A percentile compares a stretch with the other conserved stretches of the same genome.
These are phyloP conservation scores for Sordariomycetes sp. DNA, from an alignment of 2,329 filamentous ascomycete genomes.

Conservation along the genomic window DNA sequence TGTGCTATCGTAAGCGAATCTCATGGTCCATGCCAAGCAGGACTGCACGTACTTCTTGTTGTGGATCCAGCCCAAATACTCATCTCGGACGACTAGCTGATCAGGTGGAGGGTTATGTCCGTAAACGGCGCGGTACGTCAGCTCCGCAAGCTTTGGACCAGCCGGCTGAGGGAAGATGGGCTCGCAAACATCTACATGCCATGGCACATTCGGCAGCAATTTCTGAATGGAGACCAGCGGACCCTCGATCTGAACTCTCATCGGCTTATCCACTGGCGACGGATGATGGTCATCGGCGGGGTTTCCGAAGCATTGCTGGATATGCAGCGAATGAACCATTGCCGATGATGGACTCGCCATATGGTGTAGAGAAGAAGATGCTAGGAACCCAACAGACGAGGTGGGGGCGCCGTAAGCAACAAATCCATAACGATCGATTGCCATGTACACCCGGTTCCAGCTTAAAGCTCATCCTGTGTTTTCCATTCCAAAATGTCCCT, in stretches of 20 bases:
- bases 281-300: slow-evolving; percentile 4
- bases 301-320: slow-evolving; percentile 2
- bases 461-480: too few relatives aligned
- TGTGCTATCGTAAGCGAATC: slow-evolving; percentile 1
- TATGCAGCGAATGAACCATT: slow-evolving; percentile 4
- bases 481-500: too few relatives aligned
- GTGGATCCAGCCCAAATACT: slow-evolving; percentile 5
- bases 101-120: neutral
- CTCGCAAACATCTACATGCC: slow-evolving; percentile 2
- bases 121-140: neutral
- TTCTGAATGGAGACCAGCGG: slow-evolving; percentile 4
- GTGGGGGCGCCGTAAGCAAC: too few relatives aligned
- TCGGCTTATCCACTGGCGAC: slow-evolving; percentile 3
- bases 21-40: neutral
- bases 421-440: too few relatives aligned
- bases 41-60: slow-evolving; percentile 4
- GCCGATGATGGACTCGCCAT: too few relatives aligned
- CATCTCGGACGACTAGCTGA: slow-evolving; percentile 3
- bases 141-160: slow-evolving; percentile 1
- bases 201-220: slow-evolving; percentile 3
- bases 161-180: neutral
- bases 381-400: too few relatives aligned
- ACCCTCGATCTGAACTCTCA: slow-evolving; percentile 5
- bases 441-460: too few relatives aligned
- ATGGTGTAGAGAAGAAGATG: too few relatives aligned